Evolutionary conservation across 257 asterid species (phyloP).

Genomic region (Coffea canephora): DNA sequence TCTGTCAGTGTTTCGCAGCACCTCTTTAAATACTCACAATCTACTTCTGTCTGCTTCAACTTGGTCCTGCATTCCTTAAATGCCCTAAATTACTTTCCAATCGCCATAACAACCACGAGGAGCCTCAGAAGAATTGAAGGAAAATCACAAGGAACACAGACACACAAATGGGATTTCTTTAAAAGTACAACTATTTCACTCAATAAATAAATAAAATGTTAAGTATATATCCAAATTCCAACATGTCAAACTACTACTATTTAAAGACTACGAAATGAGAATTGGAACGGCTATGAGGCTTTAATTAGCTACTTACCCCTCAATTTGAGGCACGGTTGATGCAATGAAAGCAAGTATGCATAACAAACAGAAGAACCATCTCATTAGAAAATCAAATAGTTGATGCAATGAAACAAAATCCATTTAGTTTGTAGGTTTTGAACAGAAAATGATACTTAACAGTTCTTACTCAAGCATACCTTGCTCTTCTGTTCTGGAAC

Average conservation of each 20-base stretch:
- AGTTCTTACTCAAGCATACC: conserved; percentile 31
- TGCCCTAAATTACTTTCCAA: not conserved
- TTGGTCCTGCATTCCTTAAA: conserved; percentile 54
- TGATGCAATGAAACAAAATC: not conserved
- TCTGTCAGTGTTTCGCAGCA: conserved; percentile 83
- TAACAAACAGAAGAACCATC: not conserved
- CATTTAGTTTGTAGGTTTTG: not conserved
- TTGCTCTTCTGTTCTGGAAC: conserved; percentile 95
- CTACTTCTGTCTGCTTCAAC: conserved; percentile 94
- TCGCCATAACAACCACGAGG: conserved; percentile 10
- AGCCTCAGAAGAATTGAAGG: not conserved
- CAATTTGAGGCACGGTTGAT: too few relatives aligned
- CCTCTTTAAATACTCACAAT: conserved; percentile 87
- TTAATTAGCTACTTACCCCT: too few relatives aligned
- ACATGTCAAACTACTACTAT: too few relatives aligned
- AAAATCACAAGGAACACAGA: too few relatives aligned
- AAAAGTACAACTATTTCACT: too few relatives aligned
- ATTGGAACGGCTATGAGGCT: not conserved
- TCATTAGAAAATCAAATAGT: not conserved
- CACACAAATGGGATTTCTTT: not conserved
- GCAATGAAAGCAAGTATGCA: too few relatives aligned
- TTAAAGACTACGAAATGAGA: not conserved
- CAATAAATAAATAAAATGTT: too few relatives aligned
- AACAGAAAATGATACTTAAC: not conserved
- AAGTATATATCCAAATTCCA: too few relatives aligned